Evolutionary conservation across 148 eudicot genomes (phyloP).

Genomic region (Cornus florida): DNA sequence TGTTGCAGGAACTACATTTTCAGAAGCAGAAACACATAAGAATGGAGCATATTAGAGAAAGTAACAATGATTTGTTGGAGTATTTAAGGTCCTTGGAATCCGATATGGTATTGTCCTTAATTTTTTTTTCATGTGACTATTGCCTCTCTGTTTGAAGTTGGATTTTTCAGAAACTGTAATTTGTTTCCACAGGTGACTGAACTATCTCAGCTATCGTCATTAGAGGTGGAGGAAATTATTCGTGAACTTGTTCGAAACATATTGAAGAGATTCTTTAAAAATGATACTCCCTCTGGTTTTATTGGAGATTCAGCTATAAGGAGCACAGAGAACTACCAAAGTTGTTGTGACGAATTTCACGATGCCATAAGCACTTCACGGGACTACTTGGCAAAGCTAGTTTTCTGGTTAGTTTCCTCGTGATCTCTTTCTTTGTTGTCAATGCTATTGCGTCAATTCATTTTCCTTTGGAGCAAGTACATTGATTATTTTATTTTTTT

Average conservation of each 20-base stretch:
- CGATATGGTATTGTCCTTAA: conserved; percentile 54
- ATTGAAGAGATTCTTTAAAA: conserved; percentile 50
- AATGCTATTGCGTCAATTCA: background rate
- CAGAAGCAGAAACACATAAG: conserved; percentile 47
- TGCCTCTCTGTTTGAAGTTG: conserved; percentile 10
- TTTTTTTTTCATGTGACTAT: background rate
- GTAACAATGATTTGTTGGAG: conserved; percentile 63
- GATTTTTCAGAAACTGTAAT: background rate
- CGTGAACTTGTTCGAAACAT: conserved; percentile 64
- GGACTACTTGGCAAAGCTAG: conserved; percentile 85
- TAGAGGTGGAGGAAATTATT: conserved; percentile 78
- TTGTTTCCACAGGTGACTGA: conserved; percentile 58
- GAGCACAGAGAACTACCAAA: conserved; percentile 36
- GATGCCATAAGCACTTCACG: conserved; percentile 60
- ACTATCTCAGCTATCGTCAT: conserved; percentile 75
- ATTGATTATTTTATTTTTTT: background rate
- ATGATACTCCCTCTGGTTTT: conserved; percentile 32
- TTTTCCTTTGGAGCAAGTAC: background rate
- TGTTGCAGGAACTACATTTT: conserved; percentile 56
- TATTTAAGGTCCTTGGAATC: conserved; percentile 72
- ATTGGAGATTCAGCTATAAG: conserved; percentile 33
- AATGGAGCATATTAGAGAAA: conserved; percentile 44
- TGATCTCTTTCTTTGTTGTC: background rate
- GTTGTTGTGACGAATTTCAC: conserved; percentile 28
- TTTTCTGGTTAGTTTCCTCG: conserved; percentile 64